phyloP scores from a whole-genome alignment of 805 yeast species.

The Yamadazyma olivae region DNA sequence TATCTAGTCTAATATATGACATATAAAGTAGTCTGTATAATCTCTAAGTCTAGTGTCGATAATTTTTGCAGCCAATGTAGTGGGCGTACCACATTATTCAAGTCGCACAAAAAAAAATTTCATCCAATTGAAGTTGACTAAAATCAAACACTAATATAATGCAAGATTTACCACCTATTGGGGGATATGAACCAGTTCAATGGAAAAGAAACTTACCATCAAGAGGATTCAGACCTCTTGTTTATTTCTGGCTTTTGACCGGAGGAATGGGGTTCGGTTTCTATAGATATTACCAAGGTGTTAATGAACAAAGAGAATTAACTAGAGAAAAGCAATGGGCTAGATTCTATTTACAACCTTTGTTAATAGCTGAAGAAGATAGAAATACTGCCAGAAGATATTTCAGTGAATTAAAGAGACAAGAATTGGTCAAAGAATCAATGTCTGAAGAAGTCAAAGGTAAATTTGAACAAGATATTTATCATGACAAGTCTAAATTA shows the following conservation, averaged over 20 bases:
- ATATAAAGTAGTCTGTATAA: not conserved
- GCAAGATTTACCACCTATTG: conserved; percentile 87
- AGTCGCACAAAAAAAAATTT: conserved; percentile 7
- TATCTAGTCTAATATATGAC: too few species aligned
- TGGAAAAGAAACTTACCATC: conserved; percentile 87
- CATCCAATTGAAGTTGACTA: conserved; percentile 13
- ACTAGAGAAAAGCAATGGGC: conserved; percentile 77
- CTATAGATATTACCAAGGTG: conserved; percentile 61
- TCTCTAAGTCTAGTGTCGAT: not conserved
- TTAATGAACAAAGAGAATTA: conserved; percentile 72
- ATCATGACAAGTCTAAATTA: conserved; percentile 42
- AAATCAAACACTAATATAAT: conserved; percentile 17
- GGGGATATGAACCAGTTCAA: conserved; percentile 83
- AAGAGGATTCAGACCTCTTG: conserved; percentile 76
- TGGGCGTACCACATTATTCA: not conserved
- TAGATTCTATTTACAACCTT: conserved; percentile 67
- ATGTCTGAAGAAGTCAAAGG: conserved; percentile 38
- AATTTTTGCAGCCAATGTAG: not conserved
- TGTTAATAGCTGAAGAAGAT: conserved; percentile 79
- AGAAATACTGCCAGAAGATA: conserved; percentile 73
- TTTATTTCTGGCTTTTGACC: conserved; percentile 63
- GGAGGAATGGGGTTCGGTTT: conserved; percentile 71
- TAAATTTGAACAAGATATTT: conserved; percentile 41
- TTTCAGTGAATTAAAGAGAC: conserved; percentile 63
- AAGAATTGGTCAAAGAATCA: conserved; percentile 47